These are phyloP conservation scores for Diplodia sapinea DNA, from an alignment of 2,329 filamentous ascomycete genomes.

Conservation along the genomic window DNA sequence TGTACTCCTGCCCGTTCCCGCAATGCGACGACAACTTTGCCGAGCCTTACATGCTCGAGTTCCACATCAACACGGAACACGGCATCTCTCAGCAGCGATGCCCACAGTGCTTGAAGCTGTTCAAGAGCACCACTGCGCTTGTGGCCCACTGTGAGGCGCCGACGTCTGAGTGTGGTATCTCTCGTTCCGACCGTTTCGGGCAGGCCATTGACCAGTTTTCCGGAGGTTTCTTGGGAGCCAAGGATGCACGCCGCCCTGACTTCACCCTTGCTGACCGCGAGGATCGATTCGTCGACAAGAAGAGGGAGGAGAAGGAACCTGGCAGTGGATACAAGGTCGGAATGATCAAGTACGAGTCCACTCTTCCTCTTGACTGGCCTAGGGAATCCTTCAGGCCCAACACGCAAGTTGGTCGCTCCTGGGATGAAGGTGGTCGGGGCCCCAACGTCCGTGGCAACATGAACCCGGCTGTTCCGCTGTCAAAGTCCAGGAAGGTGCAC, in stretches of 20 bases:
- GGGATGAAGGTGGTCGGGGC: slow-evolving; percentile 71
- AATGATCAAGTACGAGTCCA: slow-evolving; percentile 25
- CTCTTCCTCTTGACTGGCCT: slow-evolving; percentile 20
- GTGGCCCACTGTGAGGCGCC: slow-evolving; percentile 50
- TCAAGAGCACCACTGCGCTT: slow-evolving; percentile 46
- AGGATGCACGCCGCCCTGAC: slow-evolving; percentile 43
- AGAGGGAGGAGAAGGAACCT: neutral
- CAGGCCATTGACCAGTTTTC: slow-evolving; percentile 49
- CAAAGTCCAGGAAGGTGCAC: slow-evolving; percentile 1
- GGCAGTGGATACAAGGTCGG: slow-evolving; percentile 13
- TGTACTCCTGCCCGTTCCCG: slow-evolving; percentile 61
- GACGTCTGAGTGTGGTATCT: slow-evolving; percentile 43
- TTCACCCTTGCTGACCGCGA: slow-evolving; percentile 8
- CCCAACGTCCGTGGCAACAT: neutral
- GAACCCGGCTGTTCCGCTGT: slow-evolving; percentile 25
- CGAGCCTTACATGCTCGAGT: slow-evolving; percentile 39
- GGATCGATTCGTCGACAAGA: neutral
- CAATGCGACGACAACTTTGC: slow-evolving; percentile 55
- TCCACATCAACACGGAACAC: slow-evolving; percentile 48
- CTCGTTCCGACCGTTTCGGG: slow-evolving; percentile 44
- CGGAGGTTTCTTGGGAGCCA: slow-evolving; percentile 49
- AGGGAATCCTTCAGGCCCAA: slow-evolving; percentile 44
- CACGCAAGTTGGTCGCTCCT: slow-evolving; percentile 89
- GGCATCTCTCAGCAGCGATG: slow-evolving; percentile 46
- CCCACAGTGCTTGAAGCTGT: slow-evolving; percentile 50